Evolutionary conservation across 202 grass and related monocot genomes (phyloP), one percentile per base, ranked within the genome.

Genomic region (Carex sylvatica): DNA sequence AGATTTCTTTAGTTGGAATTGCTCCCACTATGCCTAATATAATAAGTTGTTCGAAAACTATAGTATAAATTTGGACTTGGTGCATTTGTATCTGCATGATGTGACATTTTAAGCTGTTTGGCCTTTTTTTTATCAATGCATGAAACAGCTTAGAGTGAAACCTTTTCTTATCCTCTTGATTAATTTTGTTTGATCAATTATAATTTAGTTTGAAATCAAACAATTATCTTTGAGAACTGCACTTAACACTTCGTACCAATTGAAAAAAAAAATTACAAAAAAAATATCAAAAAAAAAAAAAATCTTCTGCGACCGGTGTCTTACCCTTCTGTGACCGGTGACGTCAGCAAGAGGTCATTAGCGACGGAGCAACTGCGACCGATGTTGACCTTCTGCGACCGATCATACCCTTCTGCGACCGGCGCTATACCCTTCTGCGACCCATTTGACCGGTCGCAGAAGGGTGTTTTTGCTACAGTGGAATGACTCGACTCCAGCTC

Each of bases 61-160:
- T 38, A 20, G 53, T 33, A 59, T 59, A 77, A 53, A 47, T 80
- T 61, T 70, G 0, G 30, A 77, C 28, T 59, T 35, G 1, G 59
- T 59, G 30, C 36, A 4, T 16, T 77, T 77, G 74, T 59, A 77
- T 77, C 52, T 26, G 31, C 54, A 77, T 77, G 74, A 58, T 35
- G 74, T 77, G 53, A 77, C 52, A 77, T 58, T 55, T 19, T 58
- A 77, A 77, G 74, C 53, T 77, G 74, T 77, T 59, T 59, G 74
- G 51, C 74, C 52, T 16, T 36, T 77, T 77, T 77, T 77, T 77
- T 59, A 59, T 59, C 52, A 13, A 77, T 77, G 74, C 74, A 59
- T 77, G 52, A 49, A 77, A 59, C 74, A 77, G 74, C 53, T 77
- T 77, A n/a, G 51, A 77, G 35, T 23, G 9, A 77, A 72, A 36